Evolutionary conservation across 1,284 basidiomycete genomes (phyloP).

Genomic region (Trichosporon ovoides): DNA sequence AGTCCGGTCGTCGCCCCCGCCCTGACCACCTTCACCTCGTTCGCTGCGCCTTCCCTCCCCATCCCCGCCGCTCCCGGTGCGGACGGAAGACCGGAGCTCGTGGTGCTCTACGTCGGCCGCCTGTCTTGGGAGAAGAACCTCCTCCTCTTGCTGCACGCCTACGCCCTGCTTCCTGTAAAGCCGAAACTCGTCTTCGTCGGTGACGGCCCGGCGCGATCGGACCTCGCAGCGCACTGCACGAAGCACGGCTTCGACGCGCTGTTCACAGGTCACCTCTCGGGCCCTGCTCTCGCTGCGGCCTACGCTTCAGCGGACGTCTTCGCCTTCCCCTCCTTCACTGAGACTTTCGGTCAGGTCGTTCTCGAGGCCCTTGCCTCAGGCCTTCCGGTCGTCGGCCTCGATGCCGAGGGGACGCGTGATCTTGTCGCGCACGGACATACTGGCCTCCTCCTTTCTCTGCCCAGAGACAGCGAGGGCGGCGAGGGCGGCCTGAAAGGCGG

Average conservation of each 20-base stretch:
- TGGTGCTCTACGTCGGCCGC: constrained; percentile 47
- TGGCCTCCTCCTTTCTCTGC: constrained; percentile 49
- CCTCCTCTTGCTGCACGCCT: constrained; percentile 53
- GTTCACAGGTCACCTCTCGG: constrained; percentile 54
- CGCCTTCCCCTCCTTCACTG: constrained; percentile 55
- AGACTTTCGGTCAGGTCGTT: constrained; percentile 58
- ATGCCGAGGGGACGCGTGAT: constrained; percentile 57
- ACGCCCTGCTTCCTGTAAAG: constrained; percentile 25
- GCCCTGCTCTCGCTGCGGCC: constrained; percentile 48
- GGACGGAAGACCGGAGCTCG: constrained; percentile 13
- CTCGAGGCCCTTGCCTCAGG: constrained; percentile 56
- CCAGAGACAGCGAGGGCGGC: too few relatives aligned
- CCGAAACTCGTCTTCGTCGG: constrained; percentile 57
- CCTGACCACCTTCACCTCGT: too few relatives aligned
- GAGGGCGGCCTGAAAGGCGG: constrained; percentile 11
- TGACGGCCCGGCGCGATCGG: constrained; percentile 54
- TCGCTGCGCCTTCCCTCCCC: not conserved
- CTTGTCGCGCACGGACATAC: constrained; percentile 53
- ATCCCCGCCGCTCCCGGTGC: not conserved
- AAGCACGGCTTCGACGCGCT: constrained; percentile 50
- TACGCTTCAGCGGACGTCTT: constrained; percentile 57
- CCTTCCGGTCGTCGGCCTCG: constrained; percentile 56
- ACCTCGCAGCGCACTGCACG: constrained; percentile 51
- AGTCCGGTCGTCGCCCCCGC: constrained; percentile 24
- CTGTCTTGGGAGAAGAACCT: constrained; percentile 59